phyloP scores from a whole-genome alignment of 1,284 basidiomycete genomes.

The Sanguinoderma infundibulare region DNA sequence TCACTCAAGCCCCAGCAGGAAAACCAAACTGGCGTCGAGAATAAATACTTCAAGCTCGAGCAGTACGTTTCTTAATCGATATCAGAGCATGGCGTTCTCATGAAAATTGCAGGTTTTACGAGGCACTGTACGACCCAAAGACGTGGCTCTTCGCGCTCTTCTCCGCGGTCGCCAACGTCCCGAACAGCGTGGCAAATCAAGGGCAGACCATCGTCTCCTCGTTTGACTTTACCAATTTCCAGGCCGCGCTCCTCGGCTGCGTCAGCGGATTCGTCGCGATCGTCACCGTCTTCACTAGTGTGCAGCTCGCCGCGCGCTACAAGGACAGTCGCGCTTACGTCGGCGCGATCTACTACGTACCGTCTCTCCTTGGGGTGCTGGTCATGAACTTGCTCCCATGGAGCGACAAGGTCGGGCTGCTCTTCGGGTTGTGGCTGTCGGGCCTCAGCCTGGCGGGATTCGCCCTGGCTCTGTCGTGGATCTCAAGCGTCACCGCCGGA shows the following conservation, averaged over 20 bases:
- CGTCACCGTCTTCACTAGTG: conserved; percentile 63
- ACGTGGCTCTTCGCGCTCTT: conserved; percentile 74
- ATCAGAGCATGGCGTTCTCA: too few relatives aligned
- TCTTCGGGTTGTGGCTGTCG: conserved; percentile 66
- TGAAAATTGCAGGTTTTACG: conserved; percentile 55
- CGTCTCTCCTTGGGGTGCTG: conserved; percentile 62
- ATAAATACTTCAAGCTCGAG: conserved; percentile 43
- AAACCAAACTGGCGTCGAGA: conserved; percentile 45
- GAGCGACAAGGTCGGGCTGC: conserved; percentile 62
- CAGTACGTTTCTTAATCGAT: conserved; percentile 50
- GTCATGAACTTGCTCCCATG: conserved; percentile 69
- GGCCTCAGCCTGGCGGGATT: conserved; percentile 74
- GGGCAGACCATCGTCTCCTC: conserved; percentile 69
- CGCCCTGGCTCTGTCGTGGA: conserved; percentile 71
- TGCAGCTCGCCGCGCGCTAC: conserved; percentile 59
- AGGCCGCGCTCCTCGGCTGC: conserved; percentile 73
- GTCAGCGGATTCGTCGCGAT: conserved; percentile 74
- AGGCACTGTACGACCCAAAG: conserved; percentile 70
- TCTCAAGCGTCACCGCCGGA: conserved; percentile 70
- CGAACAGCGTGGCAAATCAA: conserved; percentile 76
- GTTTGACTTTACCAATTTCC: conserved; percentile 66
- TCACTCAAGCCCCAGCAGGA: conserved; percentile 21
- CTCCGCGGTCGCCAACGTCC: conserved; percentile 64
- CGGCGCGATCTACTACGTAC: conserved; percentile 63
- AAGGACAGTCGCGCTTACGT: conserved; percentile 66